phyloP scores from a whole-genome alignment of 768 basidiomycete species.

The Termitomyces heimii region DNA sequence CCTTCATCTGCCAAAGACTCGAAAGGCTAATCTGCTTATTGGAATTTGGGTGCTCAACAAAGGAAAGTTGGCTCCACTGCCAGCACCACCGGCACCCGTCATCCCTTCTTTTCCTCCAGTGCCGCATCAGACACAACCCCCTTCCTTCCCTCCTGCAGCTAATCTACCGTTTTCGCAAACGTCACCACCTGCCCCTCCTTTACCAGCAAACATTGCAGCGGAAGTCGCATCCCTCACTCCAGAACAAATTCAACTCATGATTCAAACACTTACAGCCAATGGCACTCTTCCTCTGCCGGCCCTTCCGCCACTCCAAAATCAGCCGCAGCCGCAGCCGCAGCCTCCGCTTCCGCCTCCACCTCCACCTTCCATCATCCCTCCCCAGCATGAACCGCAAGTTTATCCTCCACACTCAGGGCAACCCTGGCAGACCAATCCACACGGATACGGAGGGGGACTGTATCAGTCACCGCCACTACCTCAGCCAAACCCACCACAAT shows the following conservation, averaged over 20 bases:
- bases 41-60: slow-evolving; percentile 84
- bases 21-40: slow-evolving; percentile 63
- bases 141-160: slow-evolving; percentile 11
- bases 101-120: slow-evolving; percentile 13
- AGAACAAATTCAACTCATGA: slow-evolving; percentile 67
- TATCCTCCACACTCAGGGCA: slow-evolving; percentile 15
- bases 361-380: slow-evolving; percentile 9
- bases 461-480: slow-evolving; percentile 13
- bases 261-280: slow-evolving; percentile 48
- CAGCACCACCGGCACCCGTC: slow-evolving; percentile 17
- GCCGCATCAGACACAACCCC: slow-evolving; percentile 9
- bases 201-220: slow-evolving; percentile 51
- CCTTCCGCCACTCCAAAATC: slow-evolving; percentile 9
- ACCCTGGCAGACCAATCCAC: slow-evolving; percentile 7
- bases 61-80: slow-evolving; percentile 57
- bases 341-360: slow-evolving; percentile 14
- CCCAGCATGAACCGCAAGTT: slow-evolving; percentile 19
- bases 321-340: slow-evolving; percentile 1
- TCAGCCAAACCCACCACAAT: slow-evolving; percentile 6
- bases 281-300: slow-evolving; percentile 22
- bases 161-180: slow-evolving; percentile 15
- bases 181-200: slow-evolving; percentile 16
- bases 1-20: slow-evolving; percentile 57
- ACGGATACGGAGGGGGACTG: slow-evolving; percentile 7
- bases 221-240: slow-evolving; percentile 72